Conservation (phyloP, 352 stramenopile genomes). For the Globisporangium abappressorium region DNA sequence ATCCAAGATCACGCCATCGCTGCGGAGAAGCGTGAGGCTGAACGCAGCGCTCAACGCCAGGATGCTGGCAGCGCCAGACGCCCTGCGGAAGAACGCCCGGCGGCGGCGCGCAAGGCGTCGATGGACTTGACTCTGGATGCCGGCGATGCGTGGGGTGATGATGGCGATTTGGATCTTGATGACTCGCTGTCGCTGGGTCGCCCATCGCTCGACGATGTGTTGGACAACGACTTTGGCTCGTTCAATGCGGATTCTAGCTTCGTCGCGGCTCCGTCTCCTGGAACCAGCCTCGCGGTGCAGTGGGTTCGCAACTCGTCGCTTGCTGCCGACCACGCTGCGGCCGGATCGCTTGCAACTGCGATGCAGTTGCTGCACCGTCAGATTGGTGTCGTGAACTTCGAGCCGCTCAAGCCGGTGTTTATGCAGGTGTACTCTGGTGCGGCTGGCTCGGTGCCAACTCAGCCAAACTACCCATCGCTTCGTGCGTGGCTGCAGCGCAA, state of each 20-base stretch:
- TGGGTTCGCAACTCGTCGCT: conserved; percentile 97
- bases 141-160: conserved; percentile 74
- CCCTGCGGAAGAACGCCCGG: conserved; percentile 37
- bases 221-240: conserved; percentile 57
- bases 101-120: conserved; percentile 51
- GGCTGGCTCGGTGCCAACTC: conserved; percentile 76
- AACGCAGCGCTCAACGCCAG: conserved; percentile 64
- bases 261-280: conserved; percentile 88
- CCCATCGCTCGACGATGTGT: conserved; percentile 42
- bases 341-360: conserved; percentile 94
- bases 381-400: conserved; percentile 98
- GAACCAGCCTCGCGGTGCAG: conserved; percentile 83
- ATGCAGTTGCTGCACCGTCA: conserved; percentile 99
- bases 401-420: conserved; percentile 91
- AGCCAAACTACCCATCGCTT: conserved; percentile 77
- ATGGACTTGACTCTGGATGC: conserved; percentile 75
- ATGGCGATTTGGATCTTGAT: conserved; percentile 86
- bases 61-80: conserved; percentile 30
- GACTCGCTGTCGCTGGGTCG: conserved; percentile 60
- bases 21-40: conserved; percentile 75
- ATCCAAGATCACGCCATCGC: conserved; percentile 82
- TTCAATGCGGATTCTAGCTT: conserved; percentile 55
- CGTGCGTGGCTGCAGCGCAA: conserved; percentile 84
- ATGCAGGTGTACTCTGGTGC: conserved; percentile 82
- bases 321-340: conserved; percentile 96